phyloP scores from a whole-genome alignment of 2,329 filamentous ascomycete species.

The Pyrenochaeta sp. region DNA sequence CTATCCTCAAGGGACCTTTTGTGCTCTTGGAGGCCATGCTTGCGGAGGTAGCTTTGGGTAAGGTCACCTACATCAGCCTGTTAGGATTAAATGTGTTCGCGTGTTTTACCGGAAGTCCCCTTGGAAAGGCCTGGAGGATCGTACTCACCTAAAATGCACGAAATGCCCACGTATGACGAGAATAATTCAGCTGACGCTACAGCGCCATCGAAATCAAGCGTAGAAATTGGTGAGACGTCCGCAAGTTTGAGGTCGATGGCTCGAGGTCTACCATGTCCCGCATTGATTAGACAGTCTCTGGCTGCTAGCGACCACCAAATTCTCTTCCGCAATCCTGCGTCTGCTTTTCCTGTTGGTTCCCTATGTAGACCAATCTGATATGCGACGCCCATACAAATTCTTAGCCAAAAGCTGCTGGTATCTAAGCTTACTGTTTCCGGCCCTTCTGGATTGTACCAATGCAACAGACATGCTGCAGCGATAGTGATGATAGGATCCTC shows the following conservation, averaged over 20 bases:
- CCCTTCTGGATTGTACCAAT: slow-evolving; percentile 56
- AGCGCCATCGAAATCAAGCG: slow-evolving; percentile 47
- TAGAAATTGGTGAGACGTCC: slow-evolving; percentile 49
- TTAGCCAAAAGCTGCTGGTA: slow-evolving; percentile 56
- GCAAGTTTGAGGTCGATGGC: slow-evolving; percentile 53
- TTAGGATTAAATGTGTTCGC: not conserved
- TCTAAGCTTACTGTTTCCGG: slow-evolving; percentile 54
- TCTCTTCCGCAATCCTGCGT: slow-evolving; percentile 48
- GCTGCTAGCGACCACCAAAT: slow-evolving; percentile 57
- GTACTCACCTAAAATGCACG: slow-evolving; percentile 43
- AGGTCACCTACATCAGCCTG: slow-evolving; percentile 42
- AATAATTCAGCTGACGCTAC: slow-evolving; percentile 46
- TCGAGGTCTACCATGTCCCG: slow-evolving; percentile 52
- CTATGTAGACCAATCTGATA: slow-evolving; percentile 57
- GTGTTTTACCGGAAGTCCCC: too few species aligned
- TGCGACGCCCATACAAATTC: slow-evolving; percentile 53
- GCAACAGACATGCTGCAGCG: slow-evolving; percentile 50
- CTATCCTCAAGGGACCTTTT: slow-evolving; percentile 48
- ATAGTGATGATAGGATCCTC: slow-evolving; percentile 53
- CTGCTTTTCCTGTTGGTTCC: slow-evolving; percentile 47
- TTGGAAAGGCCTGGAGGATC: not conserved
- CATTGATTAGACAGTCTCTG: slow-evolving; percentile 53
- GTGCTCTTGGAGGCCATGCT: slow-evolving; percentile 43
- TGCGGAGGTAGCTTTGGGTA: slow-evolving; percentile 50
- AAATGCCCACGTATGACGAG: slow-evolving; percentile 51